Conservation (phyloP, 495 filamentous ascomycete species). For the Barbatosphaeria neglecta region DNA sequence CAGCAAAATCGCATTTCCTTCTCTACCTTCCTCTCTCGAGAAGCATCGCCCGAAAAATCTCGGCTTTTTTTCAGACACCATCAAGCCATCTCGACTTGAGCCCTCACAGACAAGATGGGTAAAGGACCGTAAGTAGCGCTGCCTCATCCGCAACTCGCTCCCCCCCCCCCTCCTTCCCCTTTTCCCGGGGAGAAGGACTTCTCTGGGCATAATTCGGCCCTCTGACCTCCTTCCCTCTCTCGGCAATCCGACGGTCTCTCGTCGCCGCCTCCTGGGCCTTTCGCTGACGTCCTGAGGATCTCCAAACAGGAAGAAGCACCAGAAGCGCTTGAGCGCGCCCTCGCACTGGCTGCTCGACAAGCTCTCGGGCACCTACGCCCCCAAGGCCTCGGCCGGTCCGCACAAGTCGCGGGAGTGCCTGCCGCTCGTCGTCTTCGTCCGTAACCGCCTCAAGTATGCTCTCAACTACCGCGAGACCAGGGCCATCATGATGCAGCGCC, state of each 20-base stretch:
- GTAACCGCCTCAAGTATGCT: conserved; percentile 99
- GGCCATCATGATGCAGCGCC: conserved; percentile 98
- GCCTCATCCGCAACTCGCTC: not conserved
- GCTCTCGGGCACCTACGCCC: conserved; percentile 93
- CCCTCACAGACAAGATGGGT: conserved; percentile 29
- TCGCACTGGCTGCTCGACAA: conserved; percentile 99
- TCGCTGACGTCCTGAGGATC: conserved; percentile 1
- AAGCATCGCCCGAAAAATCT: too few species aligned
- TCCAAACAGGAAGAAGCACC: conserved; percentile 83
- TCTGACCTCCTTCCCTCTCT: too few species aligned
- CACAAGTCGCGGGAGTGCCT: conserved; percentile 99
- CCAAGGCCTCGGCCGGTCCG: conserved; percentile 89
- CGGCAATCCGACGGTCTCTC: not conserved
- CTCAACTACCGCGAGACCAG: conserved; percentile 95
- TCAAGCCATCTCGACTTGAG: not conserved
- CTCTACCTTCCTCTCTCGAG: too few species aligned
- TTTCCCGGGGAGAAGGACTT: too few species aligned
- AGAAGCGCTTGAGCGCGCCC: conserved; percentile 97
- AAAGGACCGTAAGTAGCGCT: conserved; percentile 38
- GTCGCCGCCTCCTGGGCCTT: not conserved
- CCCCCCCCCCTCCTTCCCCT: too few species aligned
- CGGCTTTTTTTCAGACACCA: not conserved
- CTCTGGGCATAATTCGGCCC: too few species aligned
- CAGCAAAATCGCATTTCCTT: too few species aligned
- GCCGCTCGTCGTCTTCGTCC: conserved; percentile 97